These are phyloP conservation scores for Monilinia laxa DNA, from an alignment of 2,329 filamentous ascomycete species.

Conservation along the genomic window DNA sequence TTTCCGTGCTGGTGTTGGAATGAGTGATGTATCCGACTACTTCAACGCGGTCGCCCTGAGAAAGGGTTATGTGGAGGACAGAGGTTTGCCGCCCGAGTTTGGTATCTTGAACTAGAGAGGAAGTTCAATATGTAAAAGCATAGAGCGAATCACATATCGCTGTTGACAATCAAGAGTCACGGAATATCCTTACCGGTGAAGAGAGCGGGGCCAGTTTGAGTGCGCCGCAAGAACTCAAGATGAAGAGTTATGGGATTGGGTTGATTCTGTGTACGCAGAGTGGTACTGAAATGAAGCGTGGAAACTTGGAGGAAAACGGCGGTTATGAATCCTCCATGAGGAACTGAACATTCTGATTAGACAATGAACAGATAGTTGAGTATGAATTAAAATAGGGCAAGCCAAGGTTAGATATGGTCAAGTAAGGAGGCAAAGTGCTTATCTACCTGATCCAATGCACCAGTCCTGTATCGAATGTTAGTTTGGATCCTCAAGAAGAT, in stretches of 20 bases:
- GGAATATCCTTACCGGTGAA: slow-evolving; percentile 44
- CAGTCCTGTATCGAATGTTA: slow-evolving; percentile 46
- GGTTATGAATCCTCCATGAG: slow-evolving; percentile 70
- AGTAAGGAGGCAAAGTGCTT: neutral
- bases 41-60: slow-evolving; percentile 57
- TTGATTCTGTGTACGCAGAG: slow-evolving; percentile 57
- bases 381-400: neutral
- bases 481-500: neutral
- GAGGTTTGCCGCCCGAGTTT: slow-evolving; percentile 65
- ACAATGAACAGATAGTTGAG: slow-evolving; percentile 16
- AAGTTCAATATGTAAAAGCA: neutral
- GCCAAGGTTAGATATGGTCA: neutral
- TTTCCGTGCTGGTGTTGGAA: slow-evolving; percentile 58
- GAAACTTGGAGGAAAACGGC: slow-evolving; percentile 61
- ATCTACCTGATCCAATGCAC: slow-evolving; percentile 63
- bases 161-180: too few relatives aligned
- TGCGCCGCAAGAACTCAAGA: slow-evolving; percentile 64
- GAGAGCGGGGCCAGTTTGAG: slow-evolving; percentile 54
- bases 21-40: slow-evolving; percentile 66
- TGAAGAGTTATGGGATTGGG: slow-evolving; percentile 64
- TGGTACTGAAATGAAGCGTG: slow-evolving; percentile 56
- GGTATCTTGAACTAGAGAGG: slow-evolving; percentile 52
- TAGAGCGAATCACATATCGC: too few relatives aligned
- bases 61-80: slow-evolving; percentile 60
- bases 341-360: slow-evolving; percentile 49